Percentiles rank a stretch among this genome's conserved stretches.
Conservation (phyloP, 2,329 filamentous ascomycete genomes). For the Orbilia oligospora region DNA sequence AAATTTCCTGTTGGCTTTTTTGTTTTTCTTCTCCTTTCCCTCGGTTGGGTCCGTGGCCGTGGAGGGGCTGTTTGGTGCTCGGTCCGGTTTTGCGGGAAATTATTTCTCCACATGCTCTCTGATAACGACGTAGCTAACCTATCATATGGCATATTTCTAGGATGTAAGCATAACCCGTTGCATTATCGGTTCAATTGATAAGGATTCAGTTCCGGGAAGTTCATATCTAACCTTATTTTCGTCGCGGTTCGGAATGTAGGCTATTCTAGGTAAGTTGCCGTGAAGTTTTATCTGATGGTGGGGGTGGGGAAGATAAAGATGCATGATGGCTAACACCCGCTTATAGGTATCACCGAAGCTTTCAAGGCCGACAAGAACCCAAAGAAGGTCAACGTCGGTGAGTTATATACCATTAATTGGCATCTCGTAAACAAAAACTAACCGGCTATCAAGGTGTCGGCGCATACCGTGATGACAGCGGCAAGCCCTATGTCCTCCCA, state of each 20-base stretch:
- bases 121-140: slow-evolving; percentile 53
- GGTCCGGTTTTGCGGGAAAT: slow-evolving; percentile 28
- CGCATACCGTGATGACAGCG: slow-evolving; percentile 93
- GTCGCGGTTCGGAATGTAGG: slow-evolving; percentile 62
- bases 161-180: slow-evolving; percentile 66
- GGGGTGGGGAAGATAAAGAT: slow-evolving; percentile 12
- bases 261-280: slow-evolving; percentile 68
- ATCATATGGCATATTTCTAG: slow-evolving; percentile 63
- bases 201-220: slow-evolving; percentile 2
- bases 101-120: slow-evolving; percentile 56
- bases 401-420: slow-evolving; percentile 62
- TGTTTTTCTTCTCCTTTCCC: not conserved
- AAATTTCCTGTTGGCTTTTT: slow-evolving; percentile 43
- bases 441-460: slow-evolving; percentile 75
- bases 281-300: slow-evolving; percentile 13
- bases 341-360: slow-evolving; percentile 68
- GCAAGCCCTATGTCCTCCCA: slow-evolving; percentile 96
- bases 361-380: slow-evolving; percentile 82
- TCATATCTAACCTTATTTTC: slow-evolving; percentile 35
- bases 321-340: slow-evolving; percentile 27
- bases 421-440: not conserved
- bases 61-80: slow-evolving; percentile 24
- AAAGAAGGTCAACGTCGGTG: slow-evolving; percentile 93
- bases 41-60: slow-evolving; percentile 15
- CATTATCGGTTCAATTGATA: slow-evolving; percentile 34